Evolutionary conservation across 805 yeast species (phyloP), one percentile per base, ranked within the genome.

Genomic region (Myxozyma sirexii): DNA sequence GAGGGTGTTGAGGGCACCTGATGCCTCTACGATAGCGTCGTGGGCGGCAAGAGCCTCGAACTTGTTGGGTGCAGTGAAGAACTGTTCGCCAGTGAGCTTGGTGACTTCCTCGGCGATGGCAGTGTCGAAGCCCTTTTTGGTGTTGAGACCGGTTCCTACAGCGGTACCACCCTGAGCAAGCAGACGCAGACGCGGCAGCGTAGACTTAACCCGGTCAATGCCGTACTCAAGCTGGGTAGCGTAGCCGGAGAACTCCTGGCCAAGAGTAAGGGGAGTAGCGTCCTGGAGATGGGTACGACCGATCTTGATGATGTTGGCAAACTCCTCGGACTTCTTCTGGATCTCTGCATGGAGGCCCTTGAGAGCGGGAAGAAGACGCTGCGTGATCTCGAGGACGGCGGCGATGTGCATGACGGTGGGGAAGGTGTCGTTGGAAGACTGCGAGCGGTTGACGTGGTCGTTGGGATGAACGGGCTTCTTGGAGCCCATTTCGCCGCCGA

Each of bases 101-200:
- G 96, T 76, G 47, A 94, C 96, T 77, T 88, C 85, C 62, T 82
- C 86, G 62, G 99, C 99, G 68, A 94, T 85, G 69, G 87, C 85
- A 69, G 79, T 86, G 70, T 90, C 96, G 74, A 88, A 94, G 26
- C 98, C 98, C 73, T 84, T 83, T 74, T 78, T 86, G 77, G 98
- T 93, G 85, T 94, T 94, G 70, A 94, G 83, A 67, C 99, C 99
- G 57, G 99, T 94, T 70, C 99, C 99, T 57, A 94, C 99, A 63
- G 99, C 99, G 64, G 99, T 94, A 80, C 99, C 99, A 80, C 99
- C 99, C 81, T 94, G 99, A 49, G 99, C 99, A 69, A 94, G 83
- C 74, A 74, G 84, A 71, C 86, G 82, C 74, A 94, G 81, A 76
- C 85, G 84, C 68, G 89, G 89, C 67, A 94, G 82, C 54, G 87